Evolutionary conservation across 192 early-diverging fungal species (phyloP), one percentile per base, ranked within the genome.

Genomic region (Coemansia sp.): DNA sequence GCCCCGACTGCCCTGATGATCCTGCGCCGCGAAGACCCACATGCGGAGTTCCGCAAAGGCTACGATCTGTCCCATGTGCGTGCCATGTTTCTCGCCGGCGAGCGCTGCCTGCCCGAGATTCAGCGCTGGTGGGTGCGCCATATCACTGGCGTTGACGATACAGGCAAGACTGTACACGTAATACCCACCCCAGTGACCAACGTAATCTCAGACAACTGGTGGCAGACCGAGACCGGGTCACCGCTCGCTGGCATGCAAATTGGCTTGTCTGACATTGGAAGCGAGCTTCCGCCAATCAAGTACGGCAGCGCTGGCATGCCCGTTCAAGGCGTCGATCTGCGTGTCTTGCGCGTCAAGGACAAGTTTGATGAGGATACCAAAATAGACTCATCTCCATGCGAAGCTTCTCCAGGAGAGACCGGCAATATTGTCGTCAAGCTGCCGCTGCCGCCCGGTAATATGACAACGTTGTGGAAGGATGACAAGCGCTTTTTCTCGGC

Each of bases 211-310:
- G 94, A 96, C 75, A 90, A 93, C 65, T 96, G 87, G 73, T 96
- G 94, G 94, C 89, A 91, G 52, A 94, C 94, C 0, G 94, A 95
- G 59, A 90, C 87, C 40, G 92, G 94, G 5, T 88, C 86, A 40
- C 92, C 94, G 3, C 87, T 94, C 72, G 90, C 91, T 0, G 89
- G 86, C 1, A 81, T 86, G 8, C 85, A 86, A 67, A 74, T 87
- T 54, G 88, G 90, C 4, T 62, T 85, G 53, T 59, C 69, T 36
- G 51, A 56, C 44, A 36, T 64, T 58, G 55, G 70, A 57, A 59
- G 75, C 26, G 49, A 71, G 34, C 53, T 66, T 17, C 73, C 78
- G 17, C 62, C 78, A 23, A 59, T 80, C 44, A 83, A 85, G 50
- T 74, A 85, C 7, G 94, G 92, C 34, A 83, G 88, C 21, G 91